Evolutionary conservation across 352 stramenopile species (phyloP).

Genomic region (Globisporangium paroecandrum): DNA sequence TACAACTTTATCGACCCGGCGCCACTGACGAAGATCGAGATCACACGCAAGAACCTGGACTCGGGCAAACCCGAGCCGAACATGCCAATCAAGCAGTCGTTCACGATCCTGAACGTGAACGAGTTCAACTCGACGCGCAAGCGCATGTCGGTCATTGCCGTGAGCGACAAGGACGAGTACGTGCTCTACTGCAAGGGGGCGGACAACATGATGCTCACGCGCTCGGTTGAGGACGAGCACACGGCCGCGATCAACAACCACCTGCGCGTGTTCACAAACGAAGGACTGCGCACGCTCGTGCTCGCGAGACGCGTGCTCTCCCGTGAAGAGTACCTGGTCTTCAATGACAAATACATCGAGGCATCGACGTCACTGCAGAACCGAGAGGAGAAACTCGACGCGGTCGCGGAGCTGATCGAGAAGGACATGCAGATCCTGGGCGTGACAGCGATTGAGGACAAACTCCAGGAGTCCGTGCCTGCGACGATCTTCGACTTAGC

Average conservation of each 20-base stretch:
- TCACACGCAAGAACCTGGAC: conserved; percentile 33
- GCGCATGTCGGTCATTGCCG: conserved; percentile 95
- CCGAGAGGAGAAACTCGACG: conserved; percentile 46
- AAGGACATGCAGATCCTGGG: conserved; percentile 82
- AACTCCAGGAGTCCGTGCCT: conserved; percentile 92
- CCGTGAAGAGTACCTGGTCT: conserved; percentile 47
- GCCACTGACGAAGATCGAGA: conserved; percentile 51
- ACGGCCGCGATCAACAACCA: conserved; percentile 34
- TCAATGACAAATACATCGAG: conserved; percentile 50
- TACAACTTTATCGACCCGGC: conserved; percentile 76
- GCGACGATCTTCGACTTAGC: conserved; percentile 90
- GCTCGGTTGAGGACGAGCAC: conserved; percentile 21
- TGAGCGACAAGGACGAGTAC: conserved; percentile 44
- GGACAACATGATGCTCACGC: conserved; percentile 83
- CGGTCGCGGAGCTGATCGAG: conserved; percentile 65
- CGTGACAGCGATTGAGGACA: conserved; percentile 96
- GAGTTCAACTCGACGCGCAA: conserved; percentile 94
- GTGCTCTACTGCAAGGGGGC: conserved; percentile 79
- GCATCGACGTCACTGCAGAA: conserved; percentile 51
- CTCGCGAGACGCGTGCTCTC: conserved; percentile 55
- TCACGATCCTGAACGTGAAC: conserved; percentile 74
- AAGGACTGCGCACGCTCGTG: conserved; percentile 80
- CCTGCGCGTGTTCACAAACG: conserved; percentile 60
- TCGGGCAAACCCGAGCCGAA: background rate
- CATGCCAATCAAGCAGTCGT: conserved; percentile 23